Evolutionary conservation across 1,139 yeast genomes (phyloP), one percentile per base, ranked within the genome.

Genomic region (Geotrichum carabidarum): DNA sequence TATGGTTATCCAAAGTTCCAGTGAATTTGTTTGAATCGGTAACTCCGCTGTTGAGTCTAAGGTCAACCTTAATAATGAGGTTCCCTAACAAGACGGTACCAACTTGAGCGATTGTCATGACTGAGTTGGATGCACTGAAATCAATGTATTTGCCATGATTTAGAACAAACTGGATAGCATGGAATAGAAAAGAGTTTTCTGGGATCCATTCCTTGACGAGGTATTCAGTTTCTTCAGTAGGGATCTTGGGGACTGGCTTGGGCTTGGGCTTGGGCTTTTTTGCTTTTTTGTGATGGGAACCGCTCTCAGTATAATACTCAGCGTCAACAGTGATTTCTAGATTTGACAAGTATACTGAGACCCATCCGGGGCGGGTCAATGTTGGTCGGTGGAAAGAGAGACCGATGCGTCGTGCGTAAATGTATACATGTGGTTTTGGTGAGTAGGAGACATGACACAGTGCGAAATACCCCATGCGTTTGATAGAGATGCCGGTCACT

Each of bases 401-500:
- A 6, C 74, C 74, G 6, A 72, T 54, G 44, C 63, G 60, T 27
- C 73, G 69, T 35, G 74, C 66, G 14, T 66, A 64, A 27, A 73
- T 59, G 38, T 65, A 66, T 18, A 71, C 55, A 30, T 75, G 76
- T 2, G 70, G 63, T 34, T 60, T 62, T 8, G 73, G 71, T 9
- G 71, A 62, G 53, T 68, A 65, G 0, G 72, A 62, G 27, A 74
- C 64, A 57, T 71, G 70, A 32, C 74, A 65, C 15, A 74, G 59
- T 27, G 73, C 69, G 55, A 74, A 62, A 61, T 73, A 74, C 31
- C 77, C 77, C 12, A 74, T 60, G 17, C 77, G 69, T 57, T 71
- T 71, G 60, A 74, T 70, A 30, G 75, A 71, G 41, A 74, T 62
- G n/a, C 77, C 76, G 1, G 77, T 72, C 53, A 71, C 63, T 17